Percentiles rank a stretch among this genome's conserved stretches.
Evolutionary conservation across 2,329 filamentous ascomycete genomes (phyloP).

Genomic region (Knoxdaviesia capensis): DNA sequence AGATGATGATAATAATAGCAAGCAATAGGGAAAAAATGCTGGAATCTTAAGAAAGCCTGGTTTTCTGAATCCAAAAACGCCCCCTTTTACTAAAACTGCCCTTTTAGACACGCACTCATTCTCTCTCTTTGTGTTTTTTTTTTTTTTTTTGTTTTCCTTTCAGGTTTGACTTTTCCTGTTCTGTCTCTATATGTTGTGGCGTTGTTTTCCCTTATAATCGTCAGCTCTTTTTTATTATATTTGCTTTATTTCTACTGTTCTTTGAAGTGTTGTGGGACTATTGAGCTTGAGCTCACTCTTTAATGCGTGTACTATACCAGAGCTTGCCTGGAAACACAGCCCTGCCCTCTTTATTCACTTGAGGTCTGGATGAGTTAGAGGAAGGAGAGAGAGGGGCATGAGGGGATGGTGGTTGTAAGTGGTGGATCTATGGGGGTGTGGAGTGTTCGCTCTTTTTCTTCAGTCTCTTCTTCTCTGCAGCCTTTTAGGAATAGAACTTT

Average conservation of each 20-base stretch:
- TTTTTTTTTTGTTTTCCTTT: constrained; percentile 2
- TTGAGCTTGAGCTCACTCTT: neutral
- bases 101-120: neutral
- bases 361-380: too few species aligned
- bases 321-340: too few species aligned
- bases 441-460: neutral
- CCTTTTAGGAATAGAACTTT: neutral
- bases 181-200: neutral
- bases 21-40: too few species aligned
- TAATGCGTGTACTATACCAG: too few species aligned
- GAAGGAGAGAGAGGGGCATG: too few species aligned
- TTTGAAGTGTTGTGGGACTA: neutral
- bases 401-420: too few species aligned
- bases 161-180: constrained; percentile 2
- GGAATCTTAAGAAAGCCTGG: too few species aligned
- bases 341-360: too few species aligned
- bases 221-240: neutral
- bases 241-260: neutral
- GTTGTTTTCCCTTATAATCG: neutral
- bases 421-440: too few species aligned
- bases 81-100: too few species aligned
- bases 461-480: neutral
- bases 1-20: too few species aligned
- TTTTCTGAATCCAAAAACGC: too few species aligned
- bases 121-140: neutral